phyloP scores from a whole-genome alignment of 2,329 filamentous ascomycete species.

The Davidsoniella neocaledoniae region DNA sequence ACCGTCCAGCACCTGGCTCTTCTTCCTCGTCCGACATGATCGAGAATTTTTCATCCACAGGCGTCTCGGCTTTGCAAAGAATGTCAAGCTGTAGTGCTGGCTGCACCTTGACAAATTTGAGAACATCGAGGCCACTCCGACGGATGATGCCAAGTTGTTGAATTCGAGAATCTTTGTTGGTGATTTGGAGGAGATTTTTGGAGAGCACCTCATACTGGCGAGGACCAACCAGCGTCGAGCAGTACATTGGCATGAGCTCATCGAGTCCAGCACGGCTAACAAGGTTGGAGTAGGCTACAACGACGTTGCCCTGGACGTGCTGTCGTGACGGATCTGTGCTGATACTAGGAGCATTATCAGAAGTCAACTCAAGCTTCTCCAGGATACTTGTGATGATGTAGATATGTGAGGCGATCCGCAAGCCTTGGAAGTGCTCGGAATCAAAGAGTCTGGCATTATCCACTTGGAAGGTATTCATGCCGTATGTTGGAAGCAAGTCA shows the following conservation, averaged over 20 bases:
- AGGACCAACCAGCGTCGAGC: conserved; percentile 52
- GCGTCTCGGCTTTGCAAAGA: conserved; percentile 21
- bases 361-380: conserved; percentile 32
- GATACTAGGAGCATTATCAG: not conserved
- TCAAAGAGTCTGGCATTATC: conserved; percentile 32
- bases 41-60: conserved; percentile 20
- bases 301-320: conserved; percentile 51
- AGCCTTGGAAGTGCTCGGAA: conserved; percentile 41
- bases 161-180: conserved; percentile 45
- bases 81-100: conserved; percentile 34
- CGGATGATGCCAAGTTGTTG: conserved; percentile 59
- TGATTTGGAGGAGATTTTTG: conserved; percentile 58
- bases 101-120: conserved; percentile 58
- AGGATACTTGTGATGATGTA: conserved; percentile 51
- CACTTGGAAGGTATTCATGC: conserved; percentile 21
- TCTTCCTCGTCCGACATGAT: conserved; percentile 31
- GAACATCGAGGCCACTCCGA: conserved; percentile 54
- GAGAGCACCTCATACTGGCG: conserved; percentile 56
- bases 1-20: conserved; percentile 40
- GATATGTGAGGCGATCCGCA: conserved; percentile 53
- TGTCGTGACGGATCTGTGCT: conserved; percentile 14
- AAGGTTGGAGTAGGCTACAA: conserved; percentile 68
- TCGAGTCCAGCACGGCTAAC: conserved; percentile 56
- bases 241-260: conserved; percentile 75
- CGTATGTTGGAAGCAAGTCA: conserved; percentile 11